A percentile compares a stretch with the other conserved stretches of the same genome.
These are phyloP conservation scores for Chrysopogon serrulatus DNA, from an alignment of 176 grass and related monocot species.

Conservation along the genomic window DNA sequence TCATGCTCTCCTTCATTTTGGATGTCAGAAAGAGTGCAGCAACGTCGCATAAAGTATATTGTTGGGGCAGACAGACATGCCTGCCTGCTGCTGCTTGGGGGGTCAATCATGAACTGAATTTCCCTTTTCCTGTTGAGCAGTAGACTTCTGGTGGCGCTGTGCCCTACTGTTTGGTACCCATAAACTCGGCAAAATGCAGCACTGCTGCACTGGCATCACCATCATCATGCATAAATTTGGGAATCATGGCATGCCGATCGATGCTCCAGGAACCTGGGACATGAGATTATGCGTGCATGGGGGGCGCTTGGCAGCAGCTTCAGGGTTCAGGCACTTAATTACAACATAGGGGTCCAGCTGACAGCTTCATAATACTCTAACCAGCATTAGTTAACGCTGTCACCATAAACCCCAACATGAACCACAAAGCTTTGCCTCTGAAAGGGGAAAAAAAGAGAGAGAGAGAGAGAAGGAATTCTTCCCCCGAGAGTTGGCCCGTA, in stretches of 20 bases:
- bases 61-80: not conserved
- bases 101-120: not conserved
- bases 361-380: not conserved
- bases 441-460: no score
- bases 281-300: not conserved
- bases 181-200: not conserved
- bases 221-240: not conserved
- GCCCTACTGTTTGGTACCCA: not conserved
- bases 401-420: not conserved
- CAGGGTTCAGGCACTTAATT: not conserved
- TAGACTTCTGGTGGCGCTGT: not conserved
- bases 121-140: not conserved
- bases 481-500: not conserved
- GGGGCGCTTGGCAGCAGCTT: not conserved
- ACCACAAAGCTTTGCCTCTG: no score
- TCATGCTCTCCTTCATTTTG: constrained; percentile 3
- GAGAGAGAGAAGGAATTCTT: not conserved
- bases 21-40: not conserved
- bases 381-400: not conserved
- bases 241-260: not conserved
- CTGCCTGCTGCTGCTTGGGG: constrained; percentile 5
- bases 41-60: not conserved
- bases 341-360: not conserved
- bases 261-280: not conserved
- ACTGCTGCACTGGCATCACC: not conserved